Evolutionary conservation across 2,329 filamentous ascomycete genomes (phyloP), one percentile per base, ranked within the genome.

Genomic region (Colletotrichum salicis): DNA sequence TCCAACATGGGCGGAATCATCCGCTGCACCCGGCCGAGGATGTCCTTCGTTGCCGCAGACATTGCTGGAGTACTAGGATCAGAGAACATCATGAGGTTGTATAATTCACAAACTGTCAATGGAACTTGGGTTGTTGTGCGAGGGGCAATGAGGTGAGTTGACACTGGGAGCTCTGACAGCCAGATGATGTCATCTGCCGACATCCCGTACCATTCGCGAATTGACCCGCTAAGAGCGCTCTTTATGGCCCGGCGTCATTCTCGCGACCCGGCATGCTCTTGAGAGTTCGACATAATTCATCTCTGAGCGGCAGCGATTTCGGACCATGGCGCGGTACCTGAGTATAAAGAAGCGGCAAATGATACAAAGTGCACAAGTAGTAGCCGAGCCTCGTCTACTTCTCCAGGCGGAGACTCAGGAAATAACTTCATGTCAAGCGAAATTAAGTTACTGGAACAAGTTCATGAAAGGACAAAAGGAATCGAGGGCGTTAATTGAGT

Each of bases 1-100:
- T 96, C 94, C 65, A 98, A 89, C 94, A 99, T 94, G 12, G 96
- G 96, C 75, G 96, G 96, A 71, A 99, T 90, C 86, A 99, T 93
- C 80, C 92, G 94, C 87, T 92, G 93, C 79, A 95, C 94, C 82
- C 94, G 96, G 76, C 86, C 84, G 69, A 99, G 86, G 64, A 97
- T 85, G 76, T 93, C 91, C 82, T 91, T 93, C 27, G 95, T 94
- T 31, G 91, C 85, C 74, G 89, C 83, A 73, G 92, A 91, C 88
- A 94, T 93, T 24, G 86, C 82, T 56, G 81, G 78, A 29, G 76
- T 33, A 15, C 22, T 35, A 33, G 67, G 31, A 60, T 74, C 67
- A n/a, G 64, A 68, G 61, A 67, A 54, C 73, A 74, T 74, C 19
- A 65, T 48, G 35, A 60, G 29, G 27, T 48, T 19, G 56, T 60